Evolutionary conservation across 2,329 filamentous ascomycete species (phyloP), one percentile per base, ranked within the genome.

Genomic region (Biscogniauxia marginata): DNA sequence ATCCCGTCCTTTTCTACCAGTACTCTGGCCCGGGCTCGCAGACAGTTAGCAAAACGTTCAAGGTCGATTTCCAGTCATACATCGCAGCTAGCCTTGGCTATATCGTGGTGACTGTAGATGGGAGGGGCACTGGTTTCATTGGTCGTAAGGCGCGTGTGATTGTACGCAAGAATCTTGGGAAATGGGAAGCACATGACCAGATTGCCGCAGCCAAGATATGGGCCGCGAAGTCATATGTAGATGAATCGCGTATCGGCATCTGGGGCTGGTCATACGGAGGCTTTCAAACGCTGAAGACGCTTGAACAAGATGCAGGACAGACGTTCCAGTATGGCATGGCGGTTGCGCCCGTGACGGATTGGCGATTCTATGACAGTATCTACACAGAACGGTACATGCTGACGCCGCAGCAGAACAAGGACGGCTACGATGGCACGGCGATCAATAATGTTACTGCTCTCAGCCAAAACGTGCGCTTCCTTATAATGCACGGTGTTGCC

Each of bases 241-340:
- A 99, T 71, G 79, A 83, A 22, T 80, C 85, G 6, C 85, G 90
- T 53, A 84, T 99, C 64, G 93, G 92, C 19, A 96, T 99, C 69
- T 99, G 95, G 95, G 95, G 95, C 49, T 99, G 95, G 95, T 96
- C 91, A 61, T 99, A 95, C 69, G 95, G 95, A 56, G 95, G 95
- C 9, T 99, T 96, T 79, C 90, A 90, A 79, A 91, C 95, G 5
- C 82, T 99, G 67, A 99, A 99, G 78, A 95, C 91, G 1, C 85
- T 99, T 11, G 95, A 99, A 78, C 83, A 85, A 59, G 95, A 99
- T 70, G 93, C 85, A 7, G 95, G 96, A 4, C 73, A 85, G 69
- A 98, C 93, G 0, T 99, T 97, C 77, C 87, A 87, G 62, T 99
- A 99, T 72, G 96, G 95, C 65, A 96, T 99, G 90, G 92, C 96